Percentiles rank a stretch among this genome's conserved stretches.
phyloP scores from a whole-genome alignment of 2,329 filamentous ascomycete species.

The Periconia sp. region DNA sequence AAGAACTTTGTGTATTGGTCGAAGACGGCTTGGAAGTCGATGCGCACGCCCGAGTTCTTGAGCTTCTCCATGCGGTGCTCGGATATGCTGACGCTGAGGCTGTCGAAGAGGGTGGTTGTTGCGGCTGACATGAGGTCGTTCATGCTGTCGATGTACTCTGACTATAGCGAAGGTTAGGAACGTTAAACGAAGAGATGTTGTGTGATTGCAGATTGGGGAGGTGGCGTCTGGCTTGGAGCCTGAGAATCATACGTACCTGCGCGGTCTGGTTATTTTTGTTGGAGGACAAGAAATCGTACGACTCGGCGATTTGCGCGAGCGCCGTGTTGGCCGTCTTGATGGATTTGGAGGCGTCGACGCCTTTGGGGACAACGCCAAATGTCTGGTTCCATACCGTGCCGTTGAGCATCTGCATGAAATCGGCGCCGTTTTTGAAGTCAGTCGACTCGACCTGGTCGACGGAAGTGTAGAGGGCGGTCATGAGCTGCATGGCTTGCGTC shows the following conservation, averaged over 20 bases:
- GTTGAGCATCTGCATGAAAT: conserved; percentile 13
- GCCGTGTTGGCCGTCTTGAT: conserved; percentile 13
- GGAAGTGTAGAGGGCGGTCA: conserved; percentile 11
- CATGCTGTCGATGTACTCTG: conserved; percentile 5
- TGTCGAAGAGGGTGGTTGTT: conserved; percentile 26
- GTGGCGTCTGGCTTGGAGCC: no score
- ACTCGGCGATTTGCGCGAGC: conserved; percentile 8
- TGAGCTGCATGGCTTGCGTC: conserved; percentile 28
- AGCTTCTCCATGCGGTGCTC: conserved; percentile 10
- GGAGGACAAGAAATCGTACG: conserved; percentile 9
- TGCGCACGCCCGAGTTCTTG: conserved; percentile 2
- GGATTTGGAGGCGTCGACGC: conserved; percentile 21
- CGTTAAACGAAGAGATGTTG: no score
- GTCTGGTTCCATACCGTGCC: conserved; percentile 9
- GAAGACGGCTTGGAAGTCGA: conserved; percentile 5
- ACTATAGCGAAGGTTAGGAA: no score
- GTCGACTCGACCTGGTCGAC: conserved; percentile 2
- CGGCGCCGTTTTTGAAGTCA: conserved; percentile 6
- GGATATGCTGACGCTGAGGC: conserved; percentile 20
- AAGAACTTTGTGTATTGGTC: conserved; percentile 21
- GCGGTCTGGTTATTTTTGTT: conserved; percentile 21
- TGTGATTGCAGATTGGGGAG: no score
- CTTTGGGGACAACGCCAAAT: conserved; percentile 25
- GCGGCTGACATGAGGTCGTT: conserved; percentile 14
- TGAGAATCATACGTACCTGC: no score